A percentile compares a stretch with the other conserved stretches of the same genome.
These are phyloP conservation scores for Phytophthora tubulina DNA, from an alignment of 352 stramenopile genomes.

Conservation along the genomic window DNA sequence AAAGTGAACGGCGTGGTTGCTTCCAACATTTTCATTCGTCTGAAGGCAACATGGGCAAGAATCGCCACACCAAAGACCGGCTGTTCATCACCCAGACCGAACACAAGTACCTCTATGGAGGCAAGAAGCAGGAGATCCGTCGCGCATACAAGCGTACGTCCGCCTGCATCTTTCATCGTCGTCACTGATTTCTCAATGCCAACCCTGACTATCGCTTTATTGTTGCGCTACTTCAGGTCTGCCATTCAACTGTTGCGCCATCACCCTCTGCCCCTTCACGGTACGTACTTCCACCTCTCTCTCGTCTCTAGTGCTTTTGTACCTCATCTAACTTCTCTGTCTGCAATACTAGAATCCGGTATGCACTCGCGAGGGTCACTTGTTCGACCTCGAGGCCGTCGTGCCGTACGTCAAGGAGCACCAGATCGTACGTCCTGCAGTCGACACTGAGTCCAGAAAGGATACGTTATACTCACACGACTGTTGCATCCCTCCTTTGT, in stretches of 20 bases:
- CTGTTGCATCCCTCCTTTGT: neutral
- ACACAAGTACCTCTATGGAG: conserved; percentile 94
- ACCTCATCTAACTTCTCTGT: neutral
- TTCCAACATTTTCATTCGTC: neutral
- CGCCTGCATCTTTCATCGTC: neutral
- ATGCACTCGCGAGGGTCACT: conserved; percentile 94
- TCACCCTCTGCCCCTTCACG: conserved; percentile 93
- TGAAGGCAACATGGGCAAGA: conserved; percentile 84
- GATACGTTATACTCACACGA: neutral
- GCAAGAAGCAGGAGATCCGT: conserved; percentile 90
- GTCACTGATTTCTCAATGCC: neutral
- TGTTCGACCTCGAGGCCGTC: conserved; percentile 98
- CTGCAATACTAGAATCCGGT: conserved; percentile 86
- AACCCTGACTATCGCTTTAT: neutral
- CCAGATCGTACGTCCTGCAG: conserved; percentile 77
- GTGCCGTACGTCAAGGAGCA: conserved; percentile 97
- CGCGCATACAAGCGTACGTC: conserved; percentile 78
- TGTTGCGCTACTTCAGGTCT: conserved; percentile 63
- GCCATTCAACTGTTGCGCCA: conserved; percentile 98
- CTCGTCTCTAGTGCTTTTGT: neutral
- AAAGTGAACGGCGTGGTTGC: conserved; percentile 3
- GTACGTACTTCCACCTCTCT: conserved; percentile 36
- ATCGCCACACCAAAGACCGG: conserved; percentile 91
- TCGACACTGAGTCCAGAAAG: neutral
- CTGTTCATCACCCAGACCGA: conserved; percentile 92